Percentiles rank a stretch among this genome's conserved stretches.
phyloP scores from a whole-genome alignment of 2,329 filamentous ascomycete genomes.

The Botrytis cinerea region DNA sequence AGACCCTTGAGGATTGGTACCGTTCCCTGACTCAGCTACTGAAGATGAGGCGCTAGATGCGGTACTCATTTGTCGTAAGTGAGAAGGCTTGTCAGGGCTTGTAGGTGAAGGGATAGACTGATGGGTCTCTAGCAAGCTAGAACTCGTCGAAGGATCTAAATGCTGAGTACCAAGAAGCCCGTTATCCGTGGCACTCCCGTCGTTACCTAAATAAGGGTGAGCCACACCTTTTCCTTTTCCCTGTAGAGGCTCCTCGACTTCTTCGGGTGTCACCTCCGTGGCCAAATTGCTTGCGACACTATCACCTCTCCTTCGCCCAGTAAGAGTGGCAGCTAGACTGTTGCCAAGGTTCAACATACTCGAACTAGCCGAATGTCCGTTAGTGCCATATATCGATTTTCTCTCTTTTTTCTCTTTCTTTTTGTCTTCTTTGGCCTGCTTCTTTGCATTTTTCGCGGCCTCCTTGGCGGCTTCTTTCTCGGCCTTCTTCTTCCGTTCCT shows the following conservation, averaged over 20 bases:
- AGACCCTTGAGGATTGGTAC: constrained; percentile 43
- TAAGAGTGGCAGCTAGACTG: constrained; percentile 27
- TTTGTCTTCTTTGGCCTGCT: constrained; percentile 79
- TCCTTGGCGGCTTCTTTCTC: constrained; percentile 79
- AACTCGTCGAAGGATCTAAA: constrained; percentile 31
- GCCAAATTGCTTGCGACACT: constrained; percentile 61
- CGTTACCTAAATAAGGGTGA: constrained; percentile 43
- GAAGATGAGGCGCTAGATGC: constrained; percentile 84
- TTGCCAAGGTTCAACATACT: constrained; percentile 62
- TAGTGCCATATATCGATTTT: constrained; percentile 52
- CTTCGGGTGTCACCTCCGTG: constrained; percentile 55
- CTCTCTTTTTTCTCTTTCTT: constrained; percentile 61
- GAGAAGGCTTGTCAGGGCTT: constrained; percentile 63
- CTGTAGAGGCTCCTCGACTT: constrained; percentile 39
- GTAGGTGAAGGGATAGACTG: constrained; percentile 47
- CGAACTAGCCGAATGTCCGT: constrained; percentile 56
- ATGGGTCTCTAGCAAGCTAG: constrained; percentile 45
- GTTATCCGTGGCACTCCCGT: constrained; percentile 26
- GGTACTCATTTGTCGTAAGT: constrained; percentile 81
- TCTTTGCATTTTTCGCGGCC: constrained; percentile 79
- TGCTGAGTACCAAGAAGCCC: constrained; percentile 33
- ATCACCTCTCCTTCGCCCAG: constrained; percentile 58
- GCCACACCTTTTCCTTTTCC: constrained; percentile 72
- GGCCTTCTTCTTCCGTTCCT: constrained; percentile 83
- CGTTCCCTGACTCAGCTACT: constrained; percentile 61